These are phyloP conservation scores for Nidularia pulvinata DNA, from an alignment of 768 basidiomycete genomes.

Conservation along the genomic window DNA sequence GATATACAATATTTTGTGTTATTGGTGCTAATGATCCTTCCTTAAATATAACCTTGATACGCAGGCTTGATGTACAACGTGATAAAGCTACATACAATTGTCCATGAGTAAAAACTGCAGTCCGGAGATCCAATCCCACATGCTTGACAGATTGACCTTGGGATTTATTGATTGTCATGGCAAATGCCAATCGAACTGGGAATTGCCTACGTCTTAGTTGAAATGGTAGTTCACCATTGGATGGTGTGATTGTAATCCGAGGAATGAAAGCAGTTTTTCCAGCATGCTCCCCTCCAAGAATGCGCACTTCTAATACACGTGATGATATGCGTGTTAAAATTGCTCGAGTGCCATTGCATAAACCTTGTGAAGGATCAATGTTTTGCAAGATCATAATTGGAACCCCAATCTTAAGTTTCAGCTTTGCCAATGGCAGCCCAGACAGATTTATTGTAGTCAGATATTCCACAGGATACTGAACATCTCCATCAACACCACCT, in stretches of 20 bases:
- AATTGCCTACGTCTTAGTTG: constrained; percentile 31
- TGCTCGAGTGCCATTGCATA: background rate
- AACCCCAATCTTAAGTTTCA: background rate
- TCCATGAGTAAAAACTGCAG: constrained; percentile 39
- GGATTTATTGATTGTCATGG: no score
- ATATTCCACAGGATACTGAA: no score
- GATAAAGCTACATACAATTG: constrained; percentile 45
- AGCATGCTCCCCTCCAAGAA: no score
- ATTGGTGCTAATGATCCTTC: no score
- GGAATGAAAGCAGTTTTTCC: constrained; percentile 24
- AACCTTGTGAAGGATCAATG: background rate
- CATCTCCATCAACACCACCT: background rate
- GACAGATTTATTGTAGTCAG: background rate
- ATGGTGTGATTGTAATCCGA: constrained; percentile 14
- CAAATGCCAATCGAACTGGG: constrained; percentile 40
- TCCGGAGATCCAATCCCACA: constrained; percentile 35
- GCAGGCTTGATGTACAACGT: constrained; percentile 20
- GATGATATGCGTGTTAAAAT: background rate
- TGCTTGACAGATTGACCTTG: constrained; percentile 42
- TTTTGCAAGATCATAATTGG: background rate
- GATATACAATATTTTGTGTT: no score
- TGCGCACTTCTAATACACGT: background rate
- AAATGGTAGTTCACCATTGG: constrained; percentile 7
- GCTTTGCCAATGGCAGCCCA: background rate
- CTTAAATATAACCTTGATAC: constrained; percentile 22